Evolutionary conservation across 257 asterid genomes (phyloP).

Genomic region (Cordia subcordata): DNA sequence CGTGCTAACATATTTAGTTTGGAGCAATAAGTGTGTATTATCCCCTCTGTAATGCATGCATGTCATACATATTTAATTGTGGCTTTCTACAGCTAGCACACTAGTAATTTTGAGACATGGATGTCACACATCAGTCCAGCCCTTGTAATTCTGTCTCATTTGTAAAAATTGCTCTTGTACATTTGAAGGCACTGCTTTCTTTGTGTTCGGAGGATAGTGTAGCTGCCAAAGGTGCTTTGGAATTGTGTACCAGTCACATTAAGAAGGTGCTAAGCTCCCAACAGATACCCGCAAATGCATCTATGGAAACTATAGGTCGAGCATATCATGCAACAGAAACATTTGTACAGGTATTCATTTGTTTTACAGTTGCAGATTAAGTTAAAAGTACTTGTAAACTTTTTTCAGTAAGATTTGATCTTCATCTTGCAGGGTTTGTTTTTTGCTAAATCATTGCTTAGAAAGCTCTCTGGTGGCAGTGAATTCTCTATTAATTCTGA

Average conservation of each 20-base stretch:
- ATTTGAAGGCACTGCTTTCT: conserved; percentile 71
- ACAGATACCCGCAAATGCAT: conserved; percentile 76
- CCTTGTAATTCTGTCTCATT: neutral
- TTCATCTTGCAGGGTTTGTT: conserved; percentile 58
- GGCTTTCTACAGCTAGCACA: too few relatives aligned
- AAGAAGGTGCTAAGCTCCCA: conserved; percentile 72
- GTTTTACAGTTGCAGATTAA: conserved; percentile 15
- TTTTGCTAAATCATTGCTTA: conserved; percentile 81
- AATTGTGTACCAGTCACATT: conserved; percentile 85
- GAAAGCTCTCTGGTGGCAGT: conserved; percentile 71
- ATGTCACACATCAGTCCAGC: neutral
- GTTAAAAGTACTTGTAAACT: conserved; percentile 3
- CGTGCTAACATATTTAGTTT: too few relatives aligned
- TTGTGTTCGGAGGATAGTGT: conserved; percentile 78
- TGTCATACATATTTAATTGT: too few relatives aligned
- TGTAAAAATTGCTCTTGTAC: conserved; percentile 17
- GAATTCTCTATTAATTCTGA: conserved; percentile 76
- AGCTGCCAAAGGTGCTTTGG: conserved; percentile 90
- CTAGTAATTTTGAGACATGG: neutral
- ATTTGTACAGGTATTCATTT: conserved; percentile 72
- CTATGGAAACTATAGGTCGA: conserved; percentile 89
- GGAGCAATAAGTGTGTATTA: too few relatives aligned
- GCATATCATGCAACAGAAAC: conserved; percentile 98
- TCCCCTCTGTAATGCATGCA: too few relatives aligned
- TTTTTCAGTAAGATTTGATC: conserved; percentile 15